Evolutionary conservation across 257 asterid genomes (phyloP).

Genomic region (Plantago elongata): DNA sequence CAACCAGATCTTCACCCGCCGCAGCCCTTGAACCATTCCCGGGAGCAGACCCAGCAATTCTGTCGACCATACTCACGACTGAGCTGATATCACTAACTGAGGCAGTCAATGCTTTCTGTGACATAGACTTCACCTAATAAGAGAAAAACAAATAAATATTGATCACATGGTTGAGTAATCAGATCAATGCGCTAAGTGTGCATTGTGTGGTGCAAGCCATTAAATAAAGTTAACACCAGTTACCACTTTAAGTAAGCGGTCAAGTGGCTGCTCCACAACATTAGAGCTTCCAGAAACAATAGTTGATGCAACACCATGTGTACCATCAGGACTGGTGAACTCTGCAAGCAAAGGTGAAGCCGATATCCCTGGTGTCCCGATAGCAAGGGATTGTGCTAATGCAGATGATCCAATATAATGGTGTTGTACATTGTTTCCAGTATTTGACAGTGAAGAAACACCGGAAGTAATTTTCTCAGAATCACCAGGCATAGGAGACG

Average conservation of each 20-base stretch:
- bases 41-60: conserved; percentile 98
- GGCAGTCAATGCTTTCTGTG: conserved; percentile 61
- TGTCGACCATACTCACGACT: conserved; percentile 88
- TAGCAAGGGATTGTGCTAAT: conserved; percentile 77
- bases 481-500: conserved; percentile 87
- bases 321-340: conserved; percentile 71
- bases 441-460: conserved; percentile 50
- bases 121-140: conserved; percentile 69
- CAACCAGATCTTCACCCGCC: conserved; percentile 95
- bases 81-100: conserved; percentile 84
- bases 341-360: conserved; percentile 96
- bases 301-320: conserved; percentile 61
- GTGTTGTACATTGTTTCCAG: conserved; percentile 54
- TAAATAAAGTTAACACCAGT: conserved; percentile 16
- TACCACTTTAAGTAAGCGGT: conserved; percentile 76
- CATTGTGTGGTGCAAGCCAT: background rate
- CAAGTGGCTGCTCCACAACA: conserved; percentile 72
- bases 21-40: conserved; percentile 99
- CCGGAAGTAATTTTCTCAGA: conserved; percentile 68
- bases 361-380: conserved; percentile 97
- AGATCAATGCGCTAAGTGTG: background rate
- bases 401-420: conserved; percentile 51
- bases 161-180: background rate
- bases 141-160: conserved; percentile 8
- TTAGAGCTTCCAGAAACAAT: conserved; percentile 53